Evolutionary conservation across 1,139 yeast genomes (phyloP).

Genomic region (Yamadazyma songkhlaensis): DNA sequence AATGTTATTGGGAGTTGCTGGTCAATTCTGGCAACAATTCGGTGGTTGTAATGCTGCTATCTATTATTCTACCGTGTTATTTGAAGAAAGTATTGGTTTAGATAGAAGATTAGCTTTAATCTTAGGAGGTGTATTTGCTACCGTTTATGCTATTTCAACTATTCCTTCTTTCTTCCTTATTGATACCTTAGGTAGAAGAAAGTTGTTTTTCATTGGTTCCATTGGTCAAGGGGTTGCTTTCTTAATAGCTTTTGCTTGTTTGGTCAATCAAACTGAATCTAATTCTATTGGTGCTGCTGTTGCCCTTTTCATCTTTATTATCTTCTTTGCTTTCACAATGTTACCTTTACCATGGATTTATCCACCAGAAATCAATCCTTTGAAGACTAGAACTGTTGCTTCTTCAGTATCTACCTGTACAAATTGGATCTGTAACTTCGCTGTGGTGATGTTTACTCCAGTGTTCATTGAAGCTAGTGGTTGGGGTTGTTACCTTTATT

Average conservation of each 20-base stretch:
- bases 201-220: slow-evolving; percentile 50
- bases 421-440: slow-evolving; percentile 46
- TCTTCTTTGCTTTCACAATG: slow-evolving; percentile 55
- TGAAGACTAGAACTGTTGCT: slow-evolving; percentile 56
- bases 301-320: slow-evolving; percentile 51
- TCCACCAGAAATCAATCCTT: slow-evolving; percentile 65
- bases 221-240: slow-evolving; percentile 44
- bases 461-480: slow-evolving; percentile 34
- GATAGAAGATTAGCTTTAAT: slow-evolving; percentile 52
- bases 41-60: slow-evolving; percentile 70
- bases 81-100: slow-evolving; percentile 52
- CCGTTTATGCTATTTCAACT: slow-evolving; percentile 60
- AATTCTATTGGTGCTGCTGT: slow-evolving; percentile 50
- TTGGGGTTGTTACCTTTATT: slow-evolving; percentile 47
- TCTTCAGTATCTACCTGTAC: slow-evolving; percentile 51
- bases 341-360: slow-evolving; percentile 59
- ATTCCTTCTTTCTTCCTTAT: slow-evolving; percentile 62
- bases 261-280: slow-evolving; percentile 27
- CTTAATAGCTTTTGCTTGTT: slow-evolving; percentile 42
- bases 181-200: slow-evolving; percentile 70
- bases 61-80: slow-evolving; percentile 64
- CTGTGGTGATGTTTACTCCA: slow-evolving; percentile 50
- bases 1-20: slow-evolving; percentile 60
- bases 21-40: slow-evolving; percentile 55
- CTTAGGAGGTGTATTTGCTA: slow-evolving; percentile 63